Conservation (phyloP, 2,329 filamentous ascomycete species). For the Fusarium nisikadoi region DNA sequence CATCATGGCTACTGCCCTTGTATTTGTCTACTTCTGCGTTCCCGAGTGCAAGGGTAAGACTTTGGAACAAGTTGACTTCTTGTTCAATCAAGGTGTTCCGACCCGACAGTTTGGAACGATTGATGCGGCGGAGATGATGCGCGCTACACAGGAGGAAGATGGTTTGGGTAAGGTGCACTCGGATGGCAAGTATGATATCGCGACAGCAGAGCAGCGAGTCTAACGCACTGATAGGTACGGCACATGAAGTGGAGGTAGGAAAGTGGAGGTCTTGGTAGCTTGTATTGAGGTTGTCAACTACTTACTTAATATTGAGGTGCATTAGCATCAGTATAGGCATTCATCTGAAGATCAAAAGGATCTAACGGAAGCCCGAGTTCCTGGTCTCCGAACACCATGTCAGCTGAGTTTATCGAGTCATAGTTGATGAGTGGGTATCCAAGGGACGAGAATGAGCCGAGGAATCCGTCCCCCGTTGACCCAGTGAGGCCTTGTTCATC, state of each 20-base stretch:
- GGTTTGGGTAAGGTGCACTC: not conserved
- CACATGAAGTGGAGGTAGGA: fast-evolving
- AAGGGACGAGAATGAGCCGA: not conserved
- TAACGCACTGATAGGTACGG: not conserved
- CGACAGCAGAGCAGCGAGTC: not conserved
- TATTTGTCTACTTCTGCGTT: constrained; percentile 33
- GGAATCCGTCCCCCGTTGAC: fast-evolving
- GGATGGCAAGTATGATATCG: not conserved
- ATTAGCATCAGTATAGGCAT: constrained; percentile 26
- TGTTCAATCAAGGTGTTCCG: constrained; percentile 31
- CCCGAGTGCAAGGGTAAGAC: constrained; percentile 38
- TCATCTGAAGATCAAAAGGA: constrained; percentile 30
- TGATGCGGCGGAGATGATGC: constrained; percentile 27
- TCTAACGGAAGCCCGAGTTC: constrained; percentile 24
- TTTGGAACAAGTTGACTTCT: constrained; percentile 30
- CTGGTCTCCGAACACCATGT: constrained; percentile 10
- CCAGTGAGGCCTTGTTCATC: too few species aligned
- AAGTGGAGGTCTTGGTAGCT: fast-evolving
- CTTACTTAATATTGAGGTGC: not conserved
- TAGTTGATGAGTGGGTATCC: constrained; percentile 5
- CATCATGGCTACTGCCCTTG: not conserved
- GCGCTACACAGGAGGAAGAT: not conserved
- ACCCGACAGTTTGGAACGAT: constrained; percentile 32
- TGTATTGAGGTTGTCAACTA: not conserved
- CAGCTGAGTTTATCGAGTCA: constrained; percentile 3